A percentile compares a stretch with the other conserved stretches of the same genome.
Evolutionary conservation across 1,139 yeast genomes (phyloP).

Genomic region (Candida labiduridarum): DNA sequence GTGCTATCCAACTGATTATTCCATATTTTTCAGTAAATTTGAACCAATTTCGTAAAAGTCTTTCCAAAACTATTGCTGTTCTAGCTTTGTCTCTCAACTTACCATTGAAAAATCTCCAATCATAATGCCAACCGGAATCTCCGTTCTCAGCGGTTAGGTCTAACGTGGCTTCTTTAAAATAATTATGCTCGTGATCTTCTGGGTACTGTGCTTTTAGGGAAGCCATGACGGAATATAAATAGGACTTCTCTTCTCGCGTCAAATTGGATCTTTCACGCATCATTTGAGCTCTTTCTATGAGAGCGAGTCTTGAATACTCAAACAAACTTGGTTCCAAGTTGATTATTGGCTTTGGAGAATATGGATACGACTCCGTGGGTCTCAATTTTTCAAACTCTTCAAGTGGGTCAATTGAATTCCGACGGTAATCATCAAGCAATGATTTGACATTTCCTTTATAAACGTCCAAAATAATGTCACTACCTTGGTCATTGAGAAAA

Average conservation of each 20-base stretch:
- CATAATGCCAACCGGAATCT: conserved; percentile 25
- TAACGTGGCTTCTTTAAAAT: conserved; percentile 25
- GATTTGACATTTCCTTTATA: conserved; percentile 5
- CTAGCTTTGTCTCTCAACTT: conserved; percentile 33
- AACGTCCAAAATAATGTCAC: conserved; percentile 15
- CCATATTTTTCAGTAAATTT: conserved; percentile 46
- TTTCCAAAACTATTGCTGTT: conserved; percentile 15
- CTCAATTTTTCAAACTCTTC: conserved; percentile 13
- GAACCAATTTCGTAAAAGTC: conserved; percentile 57
- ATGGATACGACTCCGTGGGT: background rate
- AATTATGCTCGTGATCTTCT: conserved; percentile 20
- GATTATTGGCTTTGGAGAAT: conserved; percentile 9
- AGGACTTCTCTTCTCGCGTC: conserved; percentile 8
- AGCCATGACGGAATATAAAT: conserved; percentile 9
- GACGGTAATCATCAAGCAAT: background rate
- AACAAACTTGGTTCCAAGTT: conserved; percentile 9
- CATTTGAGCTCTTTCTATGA: conserved; percentile 3
- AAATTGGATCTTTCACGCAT: conserved; percentile 1
- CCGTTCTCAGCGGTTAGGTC: conserved; percentile 9
- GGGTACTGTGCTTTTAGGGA: conserved; percentile 1
- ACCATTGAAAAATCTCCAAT: conserved; percentile 28
- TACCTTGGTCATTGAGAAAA: conserved; percentile 24
- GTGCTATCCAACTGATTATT: conserved; percentile 58
- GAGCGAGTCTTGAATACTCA: conserved; percentile 6
- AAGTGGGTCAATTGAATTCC: conserved; percentile 14